Evolutionary conservation across 805 yeast genomes (phyloP).

Genomic region (Saccharomycopsis vini): DNA sequence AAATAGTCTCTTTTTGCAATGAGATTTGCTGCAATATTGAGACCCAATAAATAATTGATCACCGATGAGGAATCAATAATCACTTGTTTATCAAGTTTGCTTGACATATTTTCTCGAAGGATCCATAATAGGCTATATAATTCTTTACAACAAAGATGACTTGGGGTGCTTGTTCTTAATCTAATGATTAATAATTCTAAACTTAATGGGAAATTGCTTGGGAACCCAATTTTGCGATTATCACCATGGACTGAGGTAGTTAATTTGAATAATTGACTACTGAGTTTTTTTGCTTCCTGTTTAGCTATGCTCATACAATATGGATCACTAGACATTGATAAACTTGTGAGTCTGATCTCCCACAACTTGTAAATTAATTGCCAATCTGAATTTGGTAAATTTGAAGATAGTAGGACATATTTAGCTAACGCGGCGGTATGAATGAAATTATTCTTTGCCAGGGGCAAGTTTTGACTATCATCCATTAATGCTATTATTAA

Average conservation of each 20-base stretch:
- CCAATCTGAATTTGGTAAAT: neutral
- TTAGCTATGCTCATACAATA: constrained; percentile 20
- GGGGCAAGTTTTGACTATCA: neutral
- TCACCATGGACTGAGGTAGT: constrained; percentile 4
- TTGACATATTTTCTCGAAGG: constrained; percentile 2
- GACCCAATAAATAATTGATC: constrained; percentile 17
- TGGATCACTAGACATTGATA: constrained; percentile 22
- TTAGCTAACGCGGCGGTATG: constrained; percentile 15
- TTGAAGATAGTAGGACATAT: constrained; percentile 2
- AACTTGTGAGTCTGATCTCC: constrained; percentile 22
- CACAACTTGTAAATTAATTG: constrained; percentile 19
- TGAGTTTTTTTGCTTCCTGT: constrained; percentile 22
- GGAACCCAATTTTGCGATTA: constrained; percentile 17
- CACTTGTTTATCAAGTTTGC: neutral
- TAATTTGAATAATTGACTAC: constrained; percentile 19
- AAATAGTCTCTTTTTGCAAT: constrained; percentile 25
- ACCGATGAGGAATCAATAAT: constrained; percentile 2
- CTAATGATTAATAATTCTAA: constrained; percentile 21
- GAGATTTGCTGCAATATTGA: constrained; percentile 22
- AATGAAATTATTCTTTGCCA: constrained; percentile 3
- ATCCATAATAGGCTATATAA: constrained; percentile 14
- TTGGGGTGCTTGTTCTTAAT: constrained; percentile 23
- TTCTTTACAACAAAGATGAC: constrained; percentile 17
- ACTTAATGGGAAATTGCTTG: constrained; percentile 20
- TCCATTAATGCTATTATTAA: neutral